Percentiles rank a stretch among this genome's conserved stretches.
Conservation (phyloP, 805 yeast genomes). For the Yamadazyma endophytica region DNA sequence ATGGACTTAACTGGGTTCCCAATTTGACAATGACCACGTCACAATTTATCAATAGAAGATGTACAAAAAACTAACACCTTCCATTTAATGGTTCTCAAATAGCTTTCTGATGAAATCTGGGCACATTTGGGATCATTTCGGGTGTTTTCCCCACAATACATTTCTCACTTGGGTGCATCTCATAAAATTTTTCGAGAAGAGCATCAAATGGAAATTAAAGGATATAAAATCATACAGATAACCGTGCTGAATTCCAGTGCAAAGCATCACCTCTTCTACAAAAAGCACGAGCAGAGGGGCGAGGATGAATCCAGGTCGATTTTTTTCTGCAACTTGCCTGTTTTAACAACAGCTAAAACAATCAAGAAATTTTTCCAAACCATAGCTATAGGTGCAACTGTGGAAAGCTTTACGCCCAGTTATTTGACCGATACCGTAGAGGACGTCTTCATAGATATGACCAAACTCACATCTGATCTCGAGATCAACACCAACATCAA, state of each 20-base stretch:
- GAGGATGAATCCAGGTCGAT: constrained; percentile 49
- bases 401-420: constrained; percentile 43
- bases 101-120: too few species aligned
- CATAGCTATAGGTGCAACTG: constrained; percentile 61
- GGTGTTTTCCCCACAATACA: too few species aligned
- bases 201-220: constrained; percentile 52
- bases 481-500: constrained; percentile 14
- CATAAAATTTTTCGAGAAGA: constrained; percentile 6
- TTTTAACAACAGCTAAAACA: constrained; percentile 48
- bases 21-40: too few species aligned
- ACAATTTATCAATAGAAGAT: too few species aligned
- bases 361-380: constrained; percentile 55
- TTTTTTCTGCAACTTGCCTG: constrained; percentile 77
- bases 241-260: constrained; percentile 32
- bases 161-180: too few species aligned
- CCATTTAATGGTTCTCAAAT: too few species aligned
- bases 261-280: constrained; percentile 58
- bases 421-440: constrained; percentile 37
- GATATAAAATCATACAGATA: constrained; percentile 51
- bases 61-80: too few species aligned
- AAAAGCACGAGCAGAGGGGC: constrained; percentile 54
- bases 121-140: too few species aligned
- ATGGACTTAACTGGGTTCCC: too few species aligned
- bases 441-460: constrained; percentile 49
- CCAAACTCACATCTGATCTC: constrained; percentile 56